Evolutionary conservation across 1,284 basidiomycete genomes (phyloP), one percentile per base, ranked within the genome.

Genomic region (Thelephora terrestris): DNA sequence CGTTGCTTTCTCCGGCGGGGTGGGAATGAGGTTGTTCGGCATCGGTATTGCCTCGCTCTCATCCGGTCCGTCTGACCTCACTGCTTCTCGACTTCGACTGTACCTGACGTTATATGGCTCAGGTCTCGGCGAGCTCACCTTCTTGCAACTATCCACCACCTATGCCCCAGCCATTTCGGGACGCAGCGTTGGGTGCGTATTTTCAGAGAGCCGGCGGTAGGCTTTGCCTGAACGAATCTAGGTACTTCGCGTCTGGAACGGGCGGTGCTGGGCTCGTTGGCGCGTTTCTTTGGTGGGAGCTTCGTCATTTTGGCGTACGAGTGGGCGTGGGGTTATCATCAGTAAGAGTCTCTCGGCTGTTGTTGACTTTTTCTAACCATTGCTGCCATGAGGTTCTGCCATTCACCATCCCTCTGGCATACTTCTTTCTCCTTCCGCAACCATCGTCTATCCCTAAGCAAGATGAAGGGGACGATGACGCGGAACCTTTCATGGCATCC

Each of bases 91-190:
- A 37, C 17, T 32, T 37, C 12, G 20, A 7, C 20, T 38, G 37
- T 7, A 21, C 7, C 3, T 17, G 10, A 16, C 38, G 34, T 36
- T 36, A 12, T 40, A 9, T n/a, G 18, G 38, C 38, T 24, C 43
- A 83, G 89, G 89, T 3, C 70, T 99, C 5, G 95, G 96, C 12
- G 95, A 99, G 65, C 65, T 99, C 52, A 98, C 94, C 1, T 98
- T 92, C 61, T 70, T 99, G 2, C 95, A 99, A 67, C 71, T 96
- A 3, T 91, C 92, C 0, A 97, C 94, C 0, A 85, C 86, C 0
- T 88, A 85, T 58, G 81, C 86, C 1, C 67, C 81, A 2, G 79
- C 79, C 16, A 71, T 87, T 12, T 81, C 75, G 6, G 83, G 85
- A 1, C 80, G 78, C 47, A 77, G 79, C 47, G 75, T 90, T 23